These are phyloP conservation scores for Protomyces macrosporus DNA, from an alignment of 1,139 yeast species.

Conservation along the genomic window DNA sequence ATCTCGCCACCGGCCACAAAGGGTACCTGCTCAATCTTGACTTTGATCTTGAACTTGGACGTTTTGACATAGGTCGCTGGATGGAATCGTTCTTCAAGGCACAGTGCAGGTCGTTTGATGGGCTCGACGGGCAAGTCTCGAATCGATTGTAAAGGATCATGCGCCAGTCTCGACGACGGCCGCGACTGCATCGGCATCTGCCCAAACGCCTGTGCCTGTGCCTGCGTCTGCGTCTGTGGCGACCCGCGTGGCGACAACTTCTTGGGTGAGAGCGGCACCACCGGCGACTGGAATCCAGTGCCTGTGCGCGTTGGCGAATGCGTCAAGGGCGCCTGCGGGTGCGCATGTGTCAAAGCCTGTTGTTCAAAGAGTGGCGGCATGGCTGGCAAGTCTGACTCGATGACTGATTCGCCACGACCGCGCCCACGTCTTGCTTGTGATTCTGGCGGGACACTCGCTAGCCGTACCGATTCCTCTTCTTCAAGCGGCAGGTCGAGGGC, in stretches of 20 bases:
- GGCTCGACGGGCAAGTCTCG: conserved; percentile 19
- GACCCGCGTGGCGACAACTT: not conserved
- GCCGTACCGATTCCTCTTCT: not conserved
- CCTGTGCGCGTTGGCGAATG: not conserved
- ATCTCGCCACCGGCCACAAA: conserved; percentile 25
- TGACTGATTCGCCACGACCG: conserved; percentile 4
- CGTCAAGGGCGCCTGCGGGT: not conserved
- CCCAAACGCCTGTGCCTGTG: too few species aligned
- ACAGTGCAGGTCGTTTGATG: conserved; percentile 9
- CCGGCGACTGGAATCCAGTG: not conserved
- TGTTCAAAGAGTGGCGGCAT: conserved; percentile 16
- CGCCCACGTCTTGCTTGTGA: conserved; percentile 17
- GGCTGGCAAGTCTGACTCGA: conserved; percentile 19
- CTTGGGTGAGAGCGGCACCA: not conserved
- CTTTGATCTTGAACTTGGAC: conserved; percentile 22
- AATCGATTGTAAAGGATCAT: conserved; percentile 10
- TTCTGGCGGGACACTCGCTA: conserved; percentile 6
- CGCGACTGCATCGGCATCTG: not conserved
- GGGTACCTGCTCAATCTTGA: conserved; percentile 2
- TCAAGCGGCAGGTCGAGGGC: not conserved
- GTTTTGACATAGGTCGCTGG: conserved; percentile 11
- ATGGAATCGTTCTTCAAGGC: conserved; percentile 16
- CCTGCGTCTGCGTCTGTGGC: too few species aligned
- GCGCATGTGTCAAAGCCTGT: not conserved
- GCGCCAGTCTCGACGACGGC: not conserved